phyloP scores from a whole-genome alignment of 768 basidiomycete genomes.

The Lactarius akahatsu region DNA sequence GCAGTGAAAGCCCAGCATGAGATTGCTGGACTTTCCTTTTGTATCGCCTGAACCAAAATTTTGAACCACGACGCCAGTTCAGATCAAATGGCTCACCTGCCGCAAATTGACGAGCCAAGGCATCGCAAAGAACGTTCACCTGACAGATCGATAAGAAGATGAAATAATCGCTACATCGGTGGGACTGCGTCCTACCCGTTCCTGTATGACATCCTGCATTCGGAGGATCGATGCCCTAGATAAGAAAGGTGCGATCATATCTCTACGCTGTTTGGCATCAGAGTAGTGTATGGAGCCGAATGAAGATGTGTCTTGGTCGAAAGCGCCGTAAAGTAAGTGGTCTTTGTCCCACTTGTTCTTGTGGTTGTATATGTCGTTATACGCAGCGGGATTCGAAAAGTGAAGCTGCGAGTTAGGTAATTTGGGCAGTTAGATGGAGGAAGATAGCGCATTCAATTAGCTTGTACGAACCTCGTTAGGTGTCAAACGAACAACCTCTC shows the following conservation, averaged over 20 bases:
- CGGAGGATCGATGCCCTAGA: conserved; percentile 8
- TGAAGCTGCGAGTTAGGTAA: not conserved
- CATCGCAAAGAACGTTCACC: conserved; percentile 8
- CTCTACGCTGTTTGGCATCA: conserved; percentile 13
- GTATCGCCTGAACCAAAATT: too few relatives aligned
- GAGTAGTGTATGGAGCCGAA: conserved; percentile 11
- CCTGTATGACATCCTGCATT: conserved; percentile 8
- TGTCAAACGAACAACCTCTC: conserved; percentile 4
- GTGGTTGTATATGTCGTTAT: conserved; percentile 11
- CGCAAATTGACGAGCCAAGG: conserved; percentile 1
- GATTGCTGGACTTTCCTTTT: conserved; percentile 14
- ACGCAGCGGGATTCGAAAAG: conserved; percentile 10
- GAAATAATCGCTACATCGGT: not conserved
- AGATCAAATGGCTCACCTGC: not conserved
- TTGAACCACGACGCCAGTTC: not conserved
- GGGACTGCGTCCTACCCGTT: not conserved
- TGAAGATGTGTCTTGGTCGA: not conserved
- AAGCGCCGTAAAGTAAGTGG: conserved; percentile 5
- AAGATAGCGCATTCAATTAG: not conserved
- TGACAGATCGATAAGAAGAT: not conserved
- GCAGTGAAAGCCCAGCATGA: conserved; percentile 6
- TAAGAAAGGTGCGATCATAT: conserved; percentile 5
- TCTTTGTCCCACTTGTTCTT: conserved; percentile 20
- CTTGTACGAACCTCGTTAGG: conserved; percentile 11
- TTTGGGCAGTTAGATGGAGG: too few relatives aligned